Percentiles rank a stretch among this genome's conserved stretches.
These are phyloP conservation scores for Quercus lobata DNA, from an alignment of 331 rosid genomes.

Conservation along the genomic window DNA sequence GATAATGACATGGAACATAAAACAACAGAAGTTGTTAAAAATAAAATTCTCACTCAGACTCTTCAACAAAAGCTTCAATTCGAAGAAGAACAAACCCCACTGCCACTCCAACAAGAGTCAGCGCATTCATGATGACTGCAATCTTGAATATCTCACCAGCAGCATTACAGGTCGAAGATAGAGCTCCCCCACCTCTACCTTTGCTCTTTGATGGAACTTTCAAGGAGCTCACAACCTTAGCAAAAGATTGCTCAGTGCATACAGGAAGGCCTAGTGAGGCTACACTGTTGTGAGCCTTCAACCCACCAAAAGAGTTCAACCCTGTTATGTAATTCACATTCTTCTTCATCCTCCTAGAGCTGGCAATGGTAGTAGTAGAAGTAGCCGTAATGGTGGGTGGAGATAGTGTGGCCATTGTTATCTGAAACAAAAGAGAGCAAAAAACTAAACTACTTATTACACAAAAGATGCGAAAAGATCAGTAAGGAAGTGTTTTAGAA, in stretches of 20 bases:
- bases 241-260: slow-evolving; percentile 54
- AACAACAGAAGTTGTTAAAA: not conserved
- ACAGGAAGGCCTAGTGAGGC: slow-evolving; percentile 49
- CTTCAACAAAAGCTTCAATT: slow-evolving; percentile 69
- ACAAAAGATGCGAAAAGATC: not conserved
- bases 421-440: slow-evolving; percentile 20
- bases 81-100: slow-evolving; percentile 87
- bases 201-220: slow-evolving; percentile 44
- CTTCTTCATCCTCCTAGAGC: slow-evolving; percentile 28
- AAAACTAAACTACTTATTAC: not conserved
- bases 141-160: slow-evolving; percentile 76
- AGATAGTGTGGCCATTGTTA: slow-evolving; percentile 48
- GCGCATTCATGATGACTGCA: slow-evolving; percentile 67
- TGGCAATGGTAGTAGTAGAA: slow-evolving; percentile 27
- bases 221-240: slow-evolving; percentile 57
- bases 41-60: slow-evolving; percentile 39
- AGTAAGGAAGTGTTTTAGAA: not conserved
- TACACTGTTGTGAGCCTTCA: slow-evolving; percentile 60
- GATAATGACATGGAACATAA: too few species aligned
- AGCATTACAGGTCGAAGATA: slow-evolving; percentile 60
- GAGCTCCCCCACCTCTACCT: slow-evolving; percentile 50
- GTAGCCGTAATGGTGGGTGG: slow-evolving; percentile 44
- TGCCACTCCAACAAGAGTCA: slow-evolving; percentile 72
- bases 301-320: slow-evolving; percentile 52
- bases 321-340: slow-evolving; percentile 44